Evolutionary conservation across 2,329 filamentous ascomycete genomes (phyloP).

Genomic region (Talaromyces amestolkiae): DNA sequence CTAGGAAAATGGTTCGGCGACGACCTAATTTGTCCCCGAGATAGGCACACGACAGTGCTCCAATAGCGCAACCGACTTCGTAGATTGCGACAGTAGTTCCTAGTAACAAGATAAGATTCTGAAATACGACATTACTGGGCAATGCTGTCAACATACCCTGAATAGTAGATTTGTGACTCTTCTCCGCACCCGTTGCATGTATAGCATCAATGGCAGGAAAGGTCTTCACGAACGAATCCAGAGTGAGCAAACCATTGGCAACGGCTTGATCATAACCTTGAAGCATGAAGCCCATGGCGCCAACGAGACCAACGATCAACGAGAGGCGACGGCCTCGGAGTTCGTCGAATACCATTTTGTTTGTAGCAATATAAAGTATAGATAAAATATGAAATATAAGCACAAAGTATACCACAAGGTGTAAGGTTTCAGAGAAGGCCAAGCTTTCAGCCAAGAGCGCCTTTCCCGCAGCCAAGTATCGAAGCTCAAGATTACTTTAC

Average conservation of each 20-base stretch:
- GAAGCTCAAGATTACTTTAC: background rate
- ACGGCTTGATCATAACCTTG: slow-evolving; percentile 27
- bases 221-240: slow-evolving; percentile 57
- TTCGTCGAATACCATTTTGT: background rate
- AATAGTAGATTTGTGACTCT: slow-evolving; percentile 29
- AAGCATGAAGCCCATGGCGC: slow-evolving; percentile 22
- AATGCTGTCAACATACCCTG: slow-evolving; percentile 29
- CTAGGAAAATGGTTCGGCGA: slow-evolving; percentile 40
- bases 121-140: background rate
- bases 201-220: slow-evolving; percentile 57
- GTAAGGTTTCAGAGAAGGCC: background rate
- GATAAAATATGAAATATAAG: background rate
- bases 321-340: slow-evolving; percentile 10
- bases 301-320: slow-evolving; percentile 20
- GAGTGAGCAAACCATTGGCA: slow-evolving; percentile 61
- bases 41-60: slow-evolving; percentile 40
- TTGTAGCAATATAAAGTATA: background rate
- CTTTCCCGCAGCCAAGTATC: background rate
- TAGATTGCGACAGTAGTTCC: slow-evolving; percentile 28
- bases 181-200: slow-evolving; percentile 25
- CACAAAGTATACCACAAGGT: background rate
- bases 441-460: slow-evolving; percentile 17
- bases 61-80: slow-evolving; percentile 33
- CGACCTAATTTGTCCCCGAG: slow-evolving; percentile 49
- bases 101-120: slow-evolving; percentile 26